phyloP scores from a whole-genome alignment of 2,329 filamentous ascomycete species.

The Botrytis galanthina region DNA sequence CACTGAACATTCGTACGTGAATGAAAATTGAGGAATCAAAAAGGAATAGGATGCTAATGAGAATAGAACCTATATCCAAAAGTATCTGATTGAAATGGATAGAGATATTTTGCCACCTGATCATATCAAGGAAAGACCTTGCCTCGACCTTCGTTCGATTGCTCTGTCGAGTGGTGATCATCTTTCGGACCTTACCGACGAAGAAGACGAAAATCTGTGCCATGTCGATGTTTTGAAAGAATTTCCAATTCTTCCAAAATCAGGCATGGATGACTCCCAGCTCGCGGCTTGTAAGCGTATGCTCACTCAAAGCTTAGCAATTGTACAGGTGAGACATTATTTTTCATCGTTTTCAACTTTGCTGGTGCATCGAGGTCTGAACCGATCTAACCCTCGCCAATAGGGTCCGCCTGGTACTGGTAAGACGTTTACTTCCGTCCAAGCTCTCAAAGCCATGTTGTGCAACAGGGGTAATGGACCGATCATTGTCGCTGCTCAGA shows the following conservation, averaged over 20 bases:
- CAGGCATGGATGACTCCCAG: slow-evolving; percentile 68
- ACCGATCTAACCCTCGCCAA: neutral
- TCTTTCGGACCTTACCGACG: slow-evolving; percentile 9
- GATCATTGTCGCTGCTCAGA: slow-evolving; percentile 79
- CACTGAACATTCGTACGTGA: slow-evolving; percentile 29
- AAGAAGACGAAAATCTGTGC: slow-evolving; percentile 36
- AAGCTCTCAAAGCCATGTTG: slow-evolving; percentile 65
- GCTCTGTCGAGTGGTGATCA: neutral
- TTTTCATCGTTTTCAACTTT: neutral
- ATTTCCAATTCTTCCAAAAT: slow-evolving; percentile 50
- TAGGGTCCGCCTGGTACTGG: slow-evolving; percentile 69
- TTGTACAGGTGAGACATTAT: slow-evolving; percentile 57
- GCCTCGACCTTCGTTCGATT: slow-evolving; percentile 21
- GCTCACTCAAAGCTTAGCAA: slow-evolving; percentile 66
- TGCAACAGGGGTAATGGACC: slow-evolving; percentile 62
- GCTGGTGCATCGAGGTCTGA: neutral
- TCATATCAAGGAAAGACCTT: slow-evolving; percentile 12
- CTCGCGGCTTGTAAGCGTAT: slow-evolving; percentile 66
- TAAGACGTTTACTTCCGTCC: slow-evolving; percentile 80
- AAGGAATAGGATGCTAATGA: neutral
- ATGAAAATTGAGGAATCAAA: neutral
- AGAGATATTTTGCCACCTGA: slow-evolving; percentile 22
- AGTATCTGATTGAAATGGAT: slow-evolving; percentile 16
- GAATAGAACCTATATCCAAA: slow-evolving; percentile 13
- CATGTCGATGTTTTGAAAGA: slow-evolving; percentile 53